Evolutionary conservation across 345 rosid genomes (phyloP).

Genomic region (Linum lewisii): DNA sequence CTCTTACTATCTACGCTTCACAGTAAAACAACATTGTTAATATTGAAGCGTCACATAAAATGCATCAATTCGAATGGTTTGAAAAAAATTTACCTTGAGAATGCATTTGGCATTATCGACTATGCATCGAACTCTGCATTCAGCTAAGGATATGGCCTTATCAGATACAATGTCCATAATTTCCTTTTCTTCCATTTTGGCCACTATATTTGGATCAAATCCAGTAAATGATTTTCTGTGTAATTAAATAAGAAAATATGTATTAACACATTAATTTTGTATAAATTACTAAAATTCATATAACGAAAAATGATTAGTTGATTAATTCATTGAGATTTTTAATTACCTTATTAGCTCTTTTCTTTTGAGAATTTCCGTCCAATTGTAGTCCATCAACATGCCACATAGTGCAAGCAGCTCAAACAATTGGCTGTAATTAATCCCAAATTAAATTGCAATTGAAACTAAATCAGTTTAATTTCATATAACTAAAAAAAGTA

Average conservation of each 20-base stretch:
- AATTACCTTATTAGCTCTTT: conserved; percentile 55
- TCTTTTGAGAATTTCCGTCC: conserved; percentile 91
- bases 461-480: neutral
- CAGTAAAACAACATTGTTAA: neutral
- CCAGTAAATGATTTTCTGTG: conserved; percentile 67
- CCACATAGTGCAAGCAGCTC: conserved; percentile 86
- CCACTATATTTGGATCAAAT: conserved; percentile 66
- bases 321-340: neutral
- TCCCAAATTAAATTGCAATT: neutral
- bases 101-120: conserved; percentile 87
- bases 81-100: conserved; percentile 50
- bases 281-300: too few species aligned
- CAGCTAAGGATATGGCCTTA: conserved; percentile 65
- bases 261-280: too few species aligned
- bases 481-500: neutral
- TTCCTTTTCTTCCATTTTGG: conserved; percentile 79
- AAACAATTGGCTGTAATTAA: conserved; percentile 55
- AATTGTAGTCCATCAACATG: conserved; percentile 94
- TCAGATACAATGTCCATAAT: conserved; percentile 58
- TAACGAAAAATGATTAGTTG: neutral
- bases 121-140: conserved; percentile 76
- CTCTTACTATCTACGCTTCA: conserved; percentile 43
- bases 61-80: neutral
- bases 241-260: neutral
- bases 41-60: neutral